Evolutionary conservation across 2,329 filamentous ascomycete species (phyloP).

Genomic region (Ophiostoma piceae): DNA sequence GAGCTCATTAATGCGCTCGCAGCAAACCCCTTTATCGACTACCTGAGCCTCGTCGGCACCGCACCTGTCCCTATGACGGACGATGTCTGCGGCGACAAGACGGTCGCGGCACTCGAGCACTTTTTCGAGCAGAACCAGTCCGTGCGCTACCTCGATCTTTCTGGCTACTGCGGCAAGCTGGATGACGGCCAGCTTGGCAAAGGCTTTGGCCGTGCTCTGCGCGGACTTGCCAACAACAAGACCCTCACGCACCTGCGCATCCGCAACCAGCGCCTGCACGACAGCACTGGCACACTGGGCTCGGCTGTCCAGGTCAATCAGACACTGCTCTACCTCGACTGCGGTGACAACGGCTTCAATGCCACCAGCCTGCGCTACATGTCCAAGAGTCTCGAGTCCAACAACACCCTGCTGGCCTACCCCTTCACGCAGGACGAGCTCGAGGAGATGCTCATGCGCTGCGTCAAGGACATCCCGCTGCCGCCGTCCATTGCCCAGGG

Average conservation of each 20-base stretch:
- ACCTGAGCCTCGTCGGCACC: slow-evolving; percentile 51
- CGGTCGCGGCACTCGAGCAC: slow-evolving; percentile 44
- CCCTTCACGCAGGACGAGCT: slow-evolving; percentile 34
- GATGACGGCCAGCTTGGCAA: slow-evolving; percentile 53
- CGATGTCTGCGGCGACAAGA: slow-evolving; percentile 39
- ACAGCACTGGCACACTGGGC: slow-evolving; percentile 49
- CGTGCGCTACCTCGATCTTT: slow-evolving; percentile 51
- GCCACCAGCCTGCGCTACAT: slow-evolving; percentile 47
- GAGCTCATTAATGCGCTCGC: slow-evolving; percentile 47
- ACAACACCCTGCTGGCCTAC: slow-evolving; percentile 42
- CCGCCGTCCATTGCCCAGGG: slow-evolving; percentile 21
- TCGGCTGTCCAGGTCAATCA: slow-evolving; percentile 47
- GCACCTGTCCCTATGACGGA: slow-evolving; percentile 40
- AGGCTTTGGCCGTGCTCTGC: slow-evolving; percentile 47
- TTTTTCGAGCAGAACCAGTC: slow-evolving; percentile 50
- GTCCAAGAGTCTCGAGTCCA: slow-evolving; percentile 41
- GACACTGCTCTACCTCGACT: slow-evolving; percentile 49
- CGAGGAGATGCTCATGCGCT: slow-evolving; percentile 29
- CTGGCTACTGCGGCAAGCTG: slow-evolving; percentile 52
- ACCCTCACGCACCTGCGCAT: slow-evolving; percentile 46
- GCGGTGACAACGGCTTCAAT: slow-evolving; percentile 51
- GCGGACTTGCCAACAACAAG: slow-evolving; percentile 31
- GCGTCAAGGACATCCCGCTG: slow-evolving; percentile 27
- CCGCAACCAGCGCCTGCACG: slow-evolving; percentile 51
- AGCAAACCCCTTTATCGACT: slow-evolving; percentile 46